Base-by-base conservation (phyloP, 768 basidiomycete genomes). In the Coprinellus micaceus region DNA sequence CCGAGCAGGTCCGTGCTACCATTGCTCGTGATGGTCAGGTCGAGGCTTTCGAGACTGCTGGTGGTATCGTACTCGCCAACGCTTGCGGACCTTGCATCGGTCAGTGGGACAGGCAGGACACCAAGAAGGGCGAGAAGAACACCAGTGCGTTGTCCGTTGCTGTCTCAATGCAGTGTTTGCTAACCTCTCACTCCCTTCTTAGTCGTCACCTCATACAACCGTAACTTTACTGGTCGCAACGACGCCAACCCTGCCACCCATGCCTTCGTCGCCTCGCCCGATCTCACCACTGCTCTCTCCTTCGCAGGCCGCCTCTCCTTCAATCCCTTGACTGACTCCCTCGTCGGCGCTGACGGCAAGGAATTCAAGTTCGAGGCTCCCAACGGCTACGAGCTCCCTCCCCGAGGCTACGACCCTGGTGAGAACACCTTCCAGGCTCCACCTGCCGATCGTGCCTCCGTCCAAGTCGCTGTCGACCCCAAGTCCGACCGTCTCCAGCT, bases 181-280 rank as follows among this genome's bases (percentile, higher is more conserved):
- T 28, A 25, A n/a, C 7, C 26, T 28, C 56, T 68, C 4, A 67
- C 44, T 2, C 13, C 33, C 39, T 58, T 57, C 50, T 37, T 22
- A 93, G 91, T 98, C 80, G 92, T 99, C 75, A 96, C 96, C 52
- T 98, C 95, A 19, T 99, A 99, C 84, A 99, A 99, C 86, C 95
- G 97, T 72, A 99, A 99, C 87, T 99, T 99, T 80, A 98, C 97
- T 63, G 97, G 96, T 56, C 94, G 97, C 69, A 99, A 99, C 74
- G 97, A 98, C 67, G 95, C 97, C 65, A 98, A 99, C 84, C 94
- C 96, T 21, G 94, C 94, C 60, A 99, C 97, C 29, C 97, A 98
- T 74, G 91, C 93, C 48, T 96, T 95, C 67, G 93, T 96, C 66
- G 88, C 93, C 39, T 94, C 93, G 30, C 93, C 91, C 41, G 91